Conservation (phyloP, 768 basidiomycete species). For the Kwoniella shandongensis region DNA sequence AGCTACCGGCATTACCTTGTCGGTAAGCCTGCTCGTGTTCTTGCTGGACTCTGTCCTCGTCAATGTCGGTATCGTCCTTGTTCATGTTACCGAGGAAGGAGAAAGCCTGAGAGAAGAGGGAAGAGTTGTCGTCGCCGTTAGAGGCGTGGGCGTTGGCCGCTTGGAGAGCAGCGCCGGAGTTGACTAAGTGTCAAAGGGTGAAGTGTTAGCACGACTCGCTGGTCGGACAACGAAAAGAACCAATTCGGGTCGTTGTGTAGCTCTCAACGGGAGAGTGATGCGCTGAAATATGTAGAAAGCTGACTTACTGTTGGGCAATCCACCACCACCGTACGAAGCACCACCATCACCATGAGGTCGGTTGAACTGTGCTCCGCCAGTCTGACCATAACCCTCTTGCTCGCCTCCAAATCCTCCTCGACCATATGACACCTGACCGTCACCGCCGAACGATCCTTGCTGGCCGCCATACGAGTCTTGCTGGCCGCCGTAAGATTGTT, state of each 20-base stretch:
- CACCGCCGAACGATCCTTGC: conserved; percentile 32
- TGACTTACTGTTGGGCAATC: conserved; percentile 31
- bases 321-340: conserved; percentile 25
- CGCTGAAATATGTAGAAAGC: background rate
- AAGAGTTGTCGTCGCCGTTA: conserved; percentile 59
- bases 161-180: conserved; percentile 65
- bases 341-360: conserved; percentile 38
- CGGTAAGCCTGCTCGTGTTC: conserved; percentile 68
- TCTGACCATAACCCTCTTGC: conserved; percentile 18
- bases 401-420: conserved; percentile 9
- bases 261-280: background rate
- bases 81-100: conserved; percentile 56
- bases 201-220: background rate
- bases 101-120: conserved; percentile 59
- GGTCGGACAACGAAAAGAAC: too few relatives aligned
- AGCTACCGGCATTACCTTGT: conserved; percentile 56
- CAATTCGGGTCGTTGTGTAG: too few relatives aligned
- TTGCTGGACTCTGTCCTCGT: conserved; percentile 65
- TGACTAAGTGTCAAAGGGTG: conserved; percentile 56
- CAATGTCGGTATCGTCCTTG: conserved; percentile 62
- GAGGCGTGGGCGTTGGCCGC: conserved; percentile 60
- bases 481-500: conserved; percentile 17
- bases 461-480: conserved; percentile 22
- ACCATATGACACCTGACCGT: conserved; percentile 2
- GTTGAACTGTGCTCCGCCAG: conserved; percentile 39